Evolutionary conservation across 768 basidiomycete species (phyloP), one percentile per base, ranked within the genome.

Genomic region (Suillus clintonianus): DNA sequence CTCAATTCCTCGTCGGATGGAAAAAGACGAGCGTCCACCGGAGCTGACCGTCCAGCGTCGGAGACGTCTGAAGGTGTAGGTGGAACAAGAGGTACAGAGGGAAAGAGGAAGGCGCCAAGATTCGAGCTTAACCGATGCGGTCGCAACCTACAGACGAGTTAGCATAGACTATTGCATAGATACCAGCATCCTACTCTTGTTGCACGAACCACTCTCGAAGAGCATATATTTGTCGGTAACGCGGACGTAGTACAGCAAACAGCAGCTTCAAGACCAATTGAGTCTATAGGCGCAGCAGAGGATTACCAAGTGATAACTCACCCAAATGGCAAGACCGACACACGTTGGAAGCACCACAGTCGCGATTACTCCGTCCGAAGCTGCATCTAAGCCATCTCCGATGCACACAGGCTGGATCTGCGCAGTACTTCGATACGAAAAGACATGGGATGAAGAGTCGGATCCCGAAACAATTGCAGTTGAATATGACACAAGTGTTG

Each of bases 191-290:
- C 76, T 71, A 92, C 90, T 85, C 83, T 74, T 81, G 84, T 53
- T 84, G 86, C 17, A 88, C 82, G 72, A 93, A 93, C 91, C 91
- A 93, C 71, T 91, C 89, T 70, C 91, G 79, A 55, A 89, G 72
- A 22, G 79, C 88, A 68, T 92, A 93, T 15, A 93, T 71, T 77
- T 91, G 88, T 61, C 90, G 84, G 69, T 86, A 88, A 60, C 83
- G 86, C 15, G 91, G 90, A 45, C 91, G 82, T 24, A 91, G 65
- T 53, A 88, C 74, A 30, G 88, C 90, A 74, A 93, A 93, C 50
- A 86, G 65, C 54, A 88, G 72, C 91, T 92, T 65, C 6, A 50
- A 59, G 57, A 30, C 5, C 19, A 41, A 27, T 27, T 53, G 39
- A 56, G 61, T 17, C 50, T 22, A 30, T 34, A 48, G 45, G 57